Base-by-base conservation (phyloP, 768 basidiomycete species). In the Mycena rebaudengoi region DNA sequence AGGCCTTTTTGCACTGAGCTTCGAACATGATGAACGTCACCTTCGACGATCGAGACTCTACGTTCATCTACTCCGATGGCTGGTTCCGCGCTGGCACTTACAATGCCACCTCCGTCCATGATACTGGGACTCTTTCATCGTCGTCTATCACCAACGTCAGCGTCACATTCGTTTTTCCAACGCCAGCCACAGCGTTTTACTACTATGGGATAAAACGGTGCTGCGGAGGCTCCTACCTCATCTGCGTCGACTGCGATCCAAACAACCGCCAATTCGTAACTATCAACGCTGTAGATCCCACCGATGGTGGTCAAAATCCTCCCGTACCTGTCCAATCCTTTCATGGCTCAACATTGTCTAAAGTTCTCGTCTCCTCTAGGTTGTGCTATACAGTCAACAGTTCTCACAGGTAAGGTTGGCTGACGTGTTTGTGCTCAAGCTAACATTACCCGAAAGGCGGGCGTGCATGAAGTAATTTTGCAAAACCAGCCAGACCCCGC, bases 241-340 rank as follows among this genome's bases (percentile, higher is more conserved):
- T 76, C 10, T 78, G 75, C 60, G 62, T 78, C 43, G 76, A 78
- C 62, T 78, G 77, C 60, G 75, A 75, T 60, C 73, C 72, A 30
- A 69, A 71, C 30, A 57, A 69, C 29, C 70, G 64, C 3, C 61
- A 64, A 28, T 74, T 71, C 59, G 52, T 69, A 21, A 50, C 50
- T 12, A 74, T 78, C 48, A 69, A 78, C 53, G 76, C 64, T 8
- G 69, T 78, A 21, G 70, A 78, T 44, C 11, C 46, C 0, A 72
- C 71, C 10, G 75, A 74, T 49, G 57, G 76, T 28, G 76, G 75
- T 4, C 51, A 73, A 30, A 76, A 74, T 46, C 71, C 73, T 35
- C 75, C 76, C 5, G 76, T 77, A 35, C 52, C 73, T 60, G n/a
- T n/a, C n/a, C n/a, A 5, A 7, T 37, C 25, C 25, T 49, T 21